Evolutionary conservation across 2,329 filamentous ascomycete species (phyloP).

Genomic region (Cercospora sojina): DNA sequence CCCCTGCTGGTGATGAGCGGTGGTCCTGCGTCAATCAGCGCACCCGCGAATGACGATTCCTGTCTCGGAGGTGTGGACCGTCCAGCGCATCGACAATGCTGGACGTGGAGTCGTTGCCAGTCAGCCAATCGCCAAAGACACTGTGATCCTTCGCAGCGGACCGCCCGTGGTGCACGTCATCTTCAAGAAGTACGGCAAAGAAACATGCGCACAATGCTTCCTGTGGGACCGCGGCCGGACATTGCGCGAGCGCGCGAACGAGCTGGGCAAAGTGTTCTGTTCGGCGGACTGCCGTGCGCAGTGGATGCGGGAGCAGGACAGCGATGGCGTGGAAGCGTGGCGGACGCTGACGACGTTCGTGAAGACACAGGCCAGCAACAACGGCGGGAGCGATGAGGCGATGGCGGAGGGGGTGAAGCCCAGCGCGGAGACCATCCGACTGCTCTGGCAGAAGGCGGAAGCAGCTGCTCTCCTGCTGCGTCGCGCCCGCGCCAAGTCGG

Average conservation of each 20-base stretch:
- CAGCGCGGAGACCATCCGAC: slow-evolving; percentile 23
- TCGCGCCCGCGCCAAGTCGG: neutral
- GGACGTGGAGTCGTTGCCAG: slow-evolving; percentile 49
- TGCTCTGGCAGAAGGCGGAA: slow-evolving; percentile 27
- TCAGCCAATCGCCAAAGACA: slow-evolving; percentile 37
- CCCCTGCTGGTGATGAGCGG: slow-evolving; percentile 3
- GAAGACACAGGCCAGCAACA: slow-evolving; percentile 20
- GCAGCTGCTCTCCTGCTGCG: slow-evolving; percentile 19
- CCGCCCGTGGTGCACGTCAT: slow-evolving; percentile 44
- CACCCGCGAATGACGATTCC: slow-evolving; percentile 13
- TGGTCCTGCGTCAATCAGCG: slow-evolving; percentile 4
- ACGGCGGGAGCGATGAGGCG: slow-evolving; percentile 9
- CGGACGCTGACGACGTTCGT: slow-evolving; percentile 28
- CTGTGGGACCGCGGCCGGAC: slow-evolving; percentile 47
- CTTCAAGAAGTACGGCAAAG: slow-evolving; percentile 48
- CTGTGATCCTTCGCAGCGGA: slow-evolving; percentile 41
- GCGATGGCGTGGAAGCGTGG: slow-evolving; percentile 36
- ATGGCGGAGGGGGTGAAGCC: slow-evolving; percentile 21
- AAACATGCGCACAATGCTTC: slow-evolving; percentile 52
- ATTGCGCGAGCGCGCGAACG: slow-evolving; percentile 41
- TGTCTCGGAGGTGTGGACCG: slow-evolving; percentile 34
- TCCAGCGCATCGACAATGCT: slow-evolving; percentile 44
- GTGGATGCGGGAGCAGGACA: slow-evolving; percentile 38
- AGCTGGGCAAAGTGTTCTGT: slow-evolving; percentile 48
- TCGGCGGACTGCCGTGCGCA: slow-evolving; percentile 36